Base-by-base conservation (phyloP, 2,329 filamentous ascomycete genomes). In the Chrysoporthe deuterocubensis region DNA sequence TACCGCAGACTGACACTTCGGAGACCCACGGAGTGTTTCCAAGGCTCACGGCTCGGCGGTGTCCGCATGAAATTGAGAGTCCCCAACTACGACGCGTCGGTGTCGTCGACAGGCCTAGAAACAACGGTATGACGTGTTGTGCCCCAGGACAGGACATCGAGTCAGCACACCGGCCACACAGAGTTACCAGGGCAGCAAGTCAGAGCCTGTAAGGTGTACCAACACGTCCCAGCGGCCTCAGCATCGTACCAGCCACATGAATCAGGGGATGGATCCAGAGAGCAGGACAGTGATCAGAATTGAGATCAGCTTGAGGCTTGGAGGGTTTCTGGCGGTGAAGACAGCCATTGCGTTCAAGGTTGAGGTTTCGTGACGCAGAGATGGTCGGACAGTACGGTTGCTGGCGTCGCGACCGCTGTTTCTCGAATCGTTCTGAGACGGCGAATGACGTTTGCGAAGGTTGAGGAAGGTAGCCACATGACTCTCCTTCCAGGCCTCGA, bases 221-320 rank as follows among this genome's bases (percentile, higher is more conserved):
- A 75, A 90, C 86, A 64, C 87, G 83, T n/a, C 86, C 85, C 0
- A 85, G 80, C 13, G 87, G 87, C 2, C 90, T 78, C 0, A 88
- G 89, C 0, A 87, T 79, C 0, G 87, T 90, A 75, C 87, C 87
- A 32, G 89, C 67, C 43, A 89, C 81, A 73, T 90, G 90, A 70
- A 89, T 85, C 65, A 88, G 71, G 0, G 88, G 88, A 71, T 90
- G 90, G 7, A 88, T 78, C 44, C 89, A 85, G 71, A 89, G 84
- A 43, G 82, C 78, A 0, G 77, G 78, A 66, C 79, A 76, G 64
- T 76, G 71, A 61, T 72, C 68, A n/a, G 54, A 62, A 9, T 48
- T 52, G 11, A 64, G 34, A 34, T 54, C 54, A 2, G 60, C 14
- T 16, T n/a, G 32, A 32, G 21, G 37, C 2, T 42, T 14, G 1